Percentiles rank a stretch among this genome's conserved stretches.
Evolutionary conservation across 192 early-diverging fungal genomes (phyloP).

Genomic region (Coemansia sp.): DNA sequence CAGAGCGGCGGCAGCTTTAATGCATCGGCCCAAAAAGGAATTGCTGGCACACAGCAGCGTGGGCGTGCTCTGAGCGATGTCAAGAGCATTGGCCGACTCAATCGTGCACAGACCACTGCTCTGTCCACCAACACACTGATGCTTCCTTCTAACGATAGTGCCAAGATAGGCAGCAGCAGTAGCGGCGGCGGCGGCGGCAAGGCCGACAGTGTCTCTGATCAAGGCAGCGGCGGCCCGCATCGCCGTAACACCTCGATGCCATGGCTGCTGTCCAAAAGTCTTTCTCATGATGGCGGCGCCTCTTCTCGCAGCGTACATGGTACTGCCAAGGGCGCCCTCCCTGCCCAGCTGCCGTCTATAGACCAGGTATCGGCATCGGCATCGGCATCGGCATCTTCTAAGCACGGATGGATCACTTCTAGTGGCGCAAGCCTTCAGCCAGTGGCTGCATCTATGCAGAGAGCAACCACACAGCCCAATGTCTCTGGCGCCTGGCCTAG

Average conservation of each 20-base stretch:
- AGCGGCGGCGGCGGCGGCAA: background rate
- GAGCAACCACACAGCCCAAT: slow-evolving; percentile 16
- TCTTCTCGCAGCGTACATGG: background rate
- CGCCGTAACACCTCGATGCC: slow-evolving; percentile 50
- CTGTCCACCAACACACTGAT: too few relatives aligned
- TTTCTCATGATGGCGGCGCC: slow-evolving; percentile 13
- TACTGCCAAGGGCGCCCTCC: background rate
- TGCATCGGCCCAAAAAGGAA: background rate
- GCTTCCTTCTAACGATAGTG: background rate
- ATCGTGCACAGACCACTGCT: slow-evolving; percentile 13
- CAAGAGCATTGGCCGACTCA: slow-evolving; percentile 3
- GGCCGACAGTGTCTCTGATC: background rate
- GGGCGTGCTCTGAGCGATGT: slow-evolving; percentile 39
- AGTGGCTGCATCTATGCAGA: background rate
- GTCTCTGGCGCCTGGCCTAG: background rate
- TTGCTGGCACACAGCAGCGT: slow-evolving; percentile 16
- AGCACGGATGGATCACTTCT: too few relatives aligned
- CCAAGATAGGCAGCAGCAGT: too few relatives aligned
- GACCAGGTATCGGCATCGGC: background rate
- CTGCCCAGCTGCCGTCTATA: background rate
- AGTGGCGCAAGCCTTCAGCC: slow-evolving; percentile 4
- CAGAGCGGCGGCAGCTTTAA: background rate
- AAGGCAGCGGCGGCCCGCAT: slow-evolving; percentile 4
- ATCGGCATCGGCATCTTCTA: background rate
- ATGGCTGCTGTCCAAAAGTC: slow-evolving; percentile 14